A percentile compares a stretch with the other conserved stretches of the same genome.
phyloP scores from a whole-genome alignment of 306 rosid species.

The Trichosanthes cucumerina region DNA sequence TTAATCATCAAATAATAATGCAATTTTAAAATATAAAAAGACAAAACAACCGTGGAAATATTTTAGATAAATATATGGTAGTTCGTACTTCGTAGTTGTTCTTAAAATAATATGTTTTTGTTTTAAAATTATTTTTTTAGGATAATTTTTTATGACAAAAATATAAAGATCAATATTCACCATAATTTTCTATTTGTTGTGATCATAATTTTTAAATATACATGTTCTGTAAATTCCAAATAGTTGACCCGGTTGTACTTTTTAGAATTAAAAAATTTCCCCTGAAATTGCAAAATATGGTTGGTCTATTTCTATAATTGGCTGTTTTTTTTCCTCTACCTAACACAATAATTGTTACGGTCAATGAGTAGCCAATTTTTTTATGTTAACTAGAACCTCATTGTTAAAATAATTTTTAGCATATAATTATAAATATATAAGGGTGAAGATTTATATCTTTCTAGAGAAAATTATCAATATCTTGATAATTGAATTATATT shows the following conservation, averaged over 20 bases:
- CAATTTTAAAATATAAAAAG: neutral
- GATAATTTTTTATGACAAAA: neutral
- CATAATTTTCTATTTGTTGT: neutral
- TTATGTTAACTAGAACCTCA: neutral
- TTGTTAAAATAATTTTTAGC: neutral
- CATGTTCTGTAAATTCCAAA: neutral
- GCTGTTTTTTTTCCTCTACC: neutral
- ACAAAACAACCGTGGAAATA: neutral
- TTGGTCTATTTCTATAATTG: neutral
- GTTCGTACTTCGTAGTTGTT: neutral
- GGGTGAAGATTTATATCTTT: too few relatives aligned
- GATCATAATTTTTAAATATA: neutral
- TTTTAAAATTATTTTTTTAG: neutral
- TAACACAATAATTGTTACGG: neutral
- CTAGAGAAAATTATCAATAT: too few relatives aligned
- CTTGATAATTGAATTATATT: neutral
- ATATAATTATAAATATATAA: neutral
- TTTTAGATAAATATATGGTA: neutral
- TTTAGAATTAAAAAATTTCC: neutral
- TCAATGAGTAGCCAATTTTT: neutral
- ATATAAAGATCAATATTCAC: neutral
- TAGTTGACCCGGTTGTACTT: neutral
- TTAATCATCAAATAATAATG: too few relatives aligned
- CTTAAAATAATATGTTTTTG: neutral
- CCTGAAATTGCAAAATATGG: neutral